Percentiles rank a stretch among this genome's conserved stretches.
Evolutionary conservation across 2,329 filamentous ascomycete genomes (phyloP).

Genomic region (Nemania bipapillata): DNA sequence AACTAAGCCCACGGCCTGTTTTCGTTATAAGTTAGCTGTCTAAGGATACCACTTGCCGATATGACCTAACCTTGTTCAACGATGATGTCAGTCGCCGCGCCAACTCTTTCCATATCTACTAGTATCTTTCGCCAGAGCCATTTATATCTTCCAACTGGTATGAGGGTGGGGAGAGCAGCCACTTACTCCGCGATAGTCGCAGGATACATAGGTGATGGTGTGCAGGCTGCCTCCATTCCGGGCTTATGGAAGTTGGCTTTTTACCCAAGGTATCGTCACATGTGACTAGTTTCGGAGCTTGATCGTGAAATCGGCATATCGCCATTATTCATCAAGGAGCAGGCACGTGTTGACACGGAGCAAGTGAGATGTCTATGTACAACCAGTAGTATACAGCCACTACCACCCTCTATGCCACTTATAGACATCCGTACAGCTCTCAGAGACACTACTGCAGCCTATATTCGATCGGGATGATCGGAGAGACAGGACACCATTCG

Average conservation of each 20-base stretch:
- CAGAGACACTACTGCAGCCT: background rate
- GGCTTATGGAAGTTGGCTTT: slow-evolving; percentile 1
- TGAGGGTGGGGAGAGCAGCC: background rate
- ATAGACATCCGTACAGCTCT: background rate
- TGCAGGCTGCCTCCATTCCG: slow-evolving; percentile 2
- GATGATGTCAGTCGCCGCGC: background rate
- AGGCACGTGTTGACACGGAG: background rate
- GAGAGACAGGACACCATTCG: background rate
- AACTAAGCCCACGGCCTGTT: background rate
- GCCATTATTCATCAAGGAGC: background rate
- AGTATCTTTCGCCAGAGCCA: background rate
- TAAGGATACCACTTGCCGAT: background rate
- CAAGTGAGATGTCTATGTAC: background rate
- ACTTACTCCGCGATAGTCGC: background rate
- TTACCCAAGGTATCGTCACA: slow-evolving; percentile 26
- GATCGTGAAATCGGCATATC: background rate
- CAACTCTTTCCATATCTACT: background rate
- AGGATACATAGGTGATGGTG: background rate
- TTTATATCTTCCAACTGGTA: background rate
- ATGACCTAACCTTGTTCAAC: background rate
- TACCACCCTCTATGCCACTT: background rate
- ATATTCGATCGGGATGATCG: background rate
- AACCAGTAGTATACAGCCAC: background rate
- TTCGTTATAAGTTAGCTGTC: background rate
- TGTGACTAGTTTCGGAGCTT: background rate